Base-by-base conservation (phyloP, 495 filamentous ascomycete genomes). In the Trichoderma erinaceum region DNA sequence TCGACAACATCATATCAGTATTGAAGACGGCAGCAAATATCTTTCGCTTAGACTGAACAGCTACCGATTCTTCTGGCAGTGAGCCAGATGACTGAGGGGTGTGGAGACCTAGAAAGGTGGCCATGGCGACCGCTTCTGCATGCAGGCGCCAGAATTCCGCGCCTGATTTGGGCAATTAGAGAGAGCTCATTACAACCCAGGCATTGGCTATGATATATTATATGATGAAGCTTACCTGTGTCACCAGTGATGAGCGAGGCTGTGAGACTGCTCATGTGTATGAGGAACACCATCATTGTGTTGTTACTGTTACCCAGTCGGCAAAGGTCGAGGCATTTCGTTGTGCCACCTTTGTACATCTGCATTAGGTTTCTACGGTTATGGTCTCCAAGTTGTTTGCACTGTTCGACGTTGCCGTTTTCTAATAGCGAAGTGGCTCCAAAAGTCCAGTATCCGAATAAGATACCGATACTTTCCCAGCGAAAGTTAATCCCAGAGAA, bases 11-110 rank as follows among this genome's bases (percentile, higher is more conserved):
- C 38, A 67, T 69, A 41, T 69, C 84, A 32, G 77, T 74, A n/a
- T 76, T 78, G 44, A 85, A 88, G 3, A 80, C 77, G 18, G 78
- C 75, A 32, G 80, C 77, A 66, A 88, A 88, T 21, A 84, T 75
- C 25, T 77, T 78, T 71, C 82, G 73, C 52, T 70, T 25, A 3
- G 48, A 16, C 50, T 70, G 56, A 25, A 61, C 56, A 15, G 56
- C 13, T 32, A 61, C 16, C 4, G 23, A 61, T 8, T 29, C 25
- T 32, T 61, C 56, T 61, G 56, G 25, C 11, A 16, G 1, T 32
- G 56, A 18, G 16, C 16, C n/a, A 12, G 23, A 11, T 16, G 27
- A 18, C 25, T 61, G 56, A 32, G 56, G 4, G 1, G 56, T 32
- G 56, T 61, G 56, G 56, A 61, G 56, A 23, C 56, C 56, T 0